These are phyloP conservation scores for Cephalotrichum gorgonifer DNA, from an alignment of 2,329 filamentous ascomycete species.

Conservation along the genomic window DNA sequence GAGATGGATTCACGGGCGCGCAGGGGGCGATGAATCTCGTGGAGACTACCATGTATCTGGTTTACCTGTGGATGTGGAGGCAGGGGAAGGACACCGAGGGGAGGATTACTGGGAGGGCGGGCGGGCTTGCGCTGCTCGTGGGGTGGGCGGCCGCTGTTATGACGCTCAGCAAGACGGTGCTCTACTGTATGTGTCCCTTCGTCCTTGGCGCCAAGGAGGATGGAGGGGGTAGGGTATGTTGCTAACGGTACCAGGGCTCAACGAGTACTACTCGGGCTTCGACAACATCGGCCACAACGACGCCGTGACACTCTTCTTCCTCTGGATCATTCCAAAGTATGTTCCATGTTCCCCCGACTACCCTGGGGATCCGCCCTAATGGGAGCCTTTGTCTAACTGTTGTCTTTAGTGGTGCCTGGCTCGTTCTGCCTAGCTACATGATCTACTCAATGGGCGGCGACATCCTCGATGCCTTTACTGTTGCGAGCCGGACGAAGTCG, in stretches of 20 bases:
- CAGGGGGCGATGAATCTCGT: slow-evolving; percentile 60
- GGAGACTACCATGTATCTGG: slow-evolving; percentile 54
- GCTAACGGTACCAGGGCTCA: slow-evolving; percentile 29
- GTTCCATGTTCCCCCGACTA: slow-evolving; percentile 13
- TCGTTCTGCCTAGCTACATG: slow-evolving; percentile 42
- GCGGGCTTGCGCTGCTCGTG: slow-evolving; percentile 33
- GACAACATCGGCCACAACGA: slow-evolving; percentile 48
- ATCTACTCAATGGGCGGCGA: slow-evolving; percentile 36
- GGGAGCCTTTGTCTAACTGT: too few relatives aligned
- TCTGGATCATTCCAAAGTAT: slow-evolving; percentile 52
- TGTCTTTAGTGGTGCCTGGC: slow-evolving; percentile 38
- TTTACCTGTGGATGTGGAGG: slow-evolving; percentile 37
- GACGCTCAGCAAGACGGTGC: slow-evolving; percentile 51
- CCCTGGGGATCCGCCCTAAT: too few relatives aligned
- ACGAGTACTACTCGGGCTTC: slow-evolving; percentile 46
- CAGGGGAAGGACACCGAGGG: slow-evolving; percentile 13
- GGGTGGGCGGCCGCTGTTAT: slow-evolving; percentile 45
- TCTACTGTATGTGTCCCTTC: slow-evolving; percentile 41
- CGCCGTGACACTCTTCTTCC: slow-evolving; percentile 28
- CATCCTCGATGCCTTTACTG: slow-evolving; percentile 34
- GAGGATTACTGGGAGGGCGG: slow-evolving; percentile 29
- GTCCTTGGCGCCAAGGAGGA: background rate
- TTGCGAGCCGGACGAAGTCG: slow-evolving; percentile 26
- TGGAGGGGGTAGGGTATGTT: background rate
- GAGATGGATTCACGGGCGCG: slow-evolving; percentile 67